Evolutionary conservation across 2,329 filamentous ascomycete genomes (phyloP).

Genomic region (Botrytis medusae): DNA sequence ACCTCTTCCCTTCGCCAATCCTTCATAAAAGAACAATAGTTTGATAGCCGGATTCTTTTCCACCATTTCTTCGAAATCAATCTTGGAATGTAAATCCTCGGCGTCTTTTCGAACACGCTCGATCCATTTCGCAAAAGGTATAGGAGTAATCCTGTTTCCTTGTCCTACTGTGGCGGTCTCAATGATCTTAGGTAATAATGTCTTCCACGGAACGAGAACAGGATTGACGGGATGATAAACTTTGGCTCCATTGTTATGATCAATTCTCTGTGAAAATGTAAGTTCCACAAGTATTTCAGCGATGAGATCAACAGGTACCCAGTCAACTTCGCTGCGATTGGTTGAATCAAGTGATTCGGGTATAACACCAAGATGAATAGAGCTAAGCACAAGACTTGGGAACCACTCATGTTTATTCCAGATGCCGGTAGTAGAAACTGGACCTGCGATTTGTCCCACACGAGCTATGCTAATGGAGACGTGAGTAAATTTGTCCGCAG

Average conservation of each 20-base stretch:
- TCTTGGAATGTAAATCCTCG: not conserved
- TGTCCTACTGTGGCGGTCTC: not conserved
- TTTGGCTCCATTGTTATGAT: not conserved
- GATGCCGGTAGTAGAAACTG: not conserved
- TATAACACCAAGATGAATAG: not conserved
- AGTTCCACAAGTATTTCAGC: slow-evolving; percentile 4
- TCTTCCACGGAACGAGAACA: not conserved
- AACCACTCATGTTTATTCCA: slow-evolving; percentile 10
- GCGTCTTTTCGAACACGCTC: not conserved
- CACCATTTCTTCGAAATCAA: not conserved
- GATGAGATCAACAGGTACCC: slow-evolving; percentile 4
- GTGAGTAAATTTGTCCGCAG: slow-evolving; percentile 36
- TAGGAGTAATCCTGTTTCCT: not conserved
- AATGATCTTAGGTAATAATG: not conserved
- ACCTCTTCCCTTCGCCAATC: not conserved
- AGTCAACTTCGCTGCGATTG: not conserved
- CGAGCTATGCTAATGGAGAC: slow-evolving; percentile 46
- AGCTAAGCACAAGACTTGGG: slow-evolving; percentile 8
- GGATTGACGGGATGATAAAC: slow-evolving; percentile 1
- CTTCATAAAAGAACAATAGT: not conserved
- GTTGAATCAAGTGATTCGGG: not conserved
- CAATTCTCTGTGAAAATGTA: not conserved
- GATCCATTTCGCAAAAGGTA: not conserved
- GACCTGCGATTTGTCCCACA: slow-evolving; percentile 51
- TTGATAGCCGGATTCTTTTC: not conserved